Evolutionary conservation across 495 filamentous ascomycete species (phyloP), one percentile per base, ranked within the genome.

Genomic region (Staphylotrichum tortipilum): DNA sequence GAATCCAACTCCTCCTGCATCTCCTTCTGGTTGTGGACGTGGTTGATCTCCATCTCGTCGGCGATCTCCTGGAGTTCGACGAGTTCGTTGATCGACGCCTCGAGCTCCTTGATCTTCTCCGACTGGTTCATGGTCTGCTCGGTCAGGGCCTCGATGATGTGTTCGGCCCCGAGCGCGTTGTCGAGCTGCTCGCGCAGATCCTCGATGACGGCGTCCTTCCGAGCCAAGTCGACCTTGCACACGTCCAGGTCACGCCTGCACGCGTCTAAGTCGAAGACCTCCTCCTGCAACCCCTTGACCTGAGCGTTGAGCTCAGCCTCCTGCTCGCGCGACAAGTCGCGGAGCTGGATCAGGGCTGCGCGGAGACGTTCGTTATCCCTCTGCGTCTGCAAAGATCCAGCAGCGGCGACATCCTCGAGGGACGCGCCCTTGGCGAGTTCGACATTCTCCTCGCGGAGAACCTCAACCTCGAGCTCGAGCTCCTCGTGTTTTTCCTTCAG

Each of bases 11-110:
- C 91, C 49, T 92, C 88, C 64, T 94, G 89, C 66, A 98, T 79
- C 63, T 97, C 89, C 60, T 89, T 94, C 57, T 91, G 88, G 10
- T 87, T 86, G 59, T 95, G 89, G 12, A 89, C 77, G 64, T 95
- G 89, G 56, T 94, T 95, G 58, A 87, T 80, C 61, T 96, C 91
- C 9, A 97, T 77, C 63, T 97, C 94, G 54, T 97, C 91, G 55
- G 85, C 89, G 41, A 97, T 80, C 54, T 97, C 92, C 61, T 89
- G 91, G 39, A 97, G 65, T 26, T 75, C 81, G 61, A 95, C 87
- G 2, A 96, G 71, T 43, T 96, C 89, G 45, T 91, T 84, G 48
- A 96, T 85, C 2, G 80, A 80, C 19, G 78, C 77, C 52, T 83
- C 81, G 41, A 96, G 76, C 55, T 95, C 83, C 47, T 88, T 84